Evolutionary conservation across 768 basidiomycete species (phyloP), one percentile per base, ranked within the genome.

Genomic region (Arthromyces matolae): DNA sequence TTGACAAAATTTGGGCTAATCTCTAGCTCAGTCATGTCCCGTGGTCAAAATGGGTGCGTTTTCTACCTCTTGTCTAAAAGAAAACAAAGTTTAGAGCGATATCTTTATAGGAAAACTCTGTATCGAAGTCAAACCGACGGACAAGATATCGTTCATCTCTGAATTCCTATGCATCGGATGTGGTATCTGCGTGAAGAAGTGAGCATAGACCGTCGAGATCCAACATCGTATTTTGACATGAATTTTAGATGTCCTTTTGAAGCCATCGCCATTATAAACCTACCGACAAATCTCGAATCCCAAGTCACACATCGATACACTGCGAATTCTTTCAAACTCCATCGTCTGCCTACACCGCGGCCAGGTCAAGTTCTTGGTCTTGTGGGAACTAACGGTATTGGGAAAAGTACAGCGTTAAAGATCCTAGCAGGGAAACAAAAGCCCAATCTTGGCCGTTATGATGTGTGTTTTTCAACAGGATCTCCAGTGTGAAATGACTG

Each of bases 161-260:
- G 96, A 99, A 67, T 93, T 95, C 65, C 76, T 99, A 46, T 99
- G 96, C 66, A 99, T 99, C 52, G 96, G 96, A 60, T 99, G 96
- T 69, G 96, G 96, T 89, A 98, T 99, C 62, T 99, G 96, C 66
- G 94, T 97, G 27, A 97, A 98, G 73, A 99, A 97, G 95, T 96
- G 62, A 64, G 86, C 71, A 25, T 44, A 20, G 47, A 28, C 9
- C 13, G n/a, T 37, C 16, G 18, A 14, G 24, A 25, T 36, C 12
- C 49, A 10, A 40, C 27, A 14, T 13, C 16, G 35, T 33, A 25
- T 29, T 12, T 39, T 47, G 2, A 48, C 27, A 1, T 29, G 23
- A 4, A 19, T 29, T 32, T 3, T 55, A 98, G 95, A 71, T 99
- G 96, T 63, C 96, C 96, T 22, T 99, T 99, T 62, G 96, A 99